Base-by-base conservation (phyloP, 441 rosid genomes). In the Adansonia grandidieri region DNA sequence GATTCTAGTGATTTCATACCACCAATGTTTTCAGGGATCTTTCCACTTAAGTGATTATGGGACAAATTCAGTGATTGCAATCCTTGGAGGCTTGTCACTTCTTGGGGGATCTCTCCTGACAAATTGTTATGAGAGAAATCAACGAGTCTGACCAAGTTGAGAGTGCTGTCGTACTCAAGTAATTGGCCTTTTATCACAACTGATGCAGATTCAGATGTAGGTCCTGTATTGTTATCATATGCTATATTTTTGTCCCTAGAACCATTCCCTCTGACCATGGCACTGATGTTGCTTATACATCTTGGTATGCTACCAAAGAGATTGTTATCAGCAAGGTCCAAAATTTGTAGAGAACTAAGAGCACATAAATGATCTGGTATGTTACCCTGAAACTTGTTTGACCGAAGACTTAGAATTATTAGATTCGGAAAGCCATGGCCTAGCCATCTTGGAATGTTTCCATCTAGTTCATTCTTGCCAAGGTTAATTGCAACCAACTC, bases 61-160 rank as follows among this genome's bases (percentile, higher is more conserved):
- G 71, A 67, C 32, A 67, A 17, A 67, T 67, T 67, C 9, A 67
- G 48, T 10, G 54, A 44, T 10, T 17, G 32, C 45, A 81, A 53
- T 4, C 13, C 61, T 8, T 2, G 2, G 4, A 81, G 76, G 14
- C 44, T 44, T 13, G 53, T 19, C 28, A 78, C 8, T 62, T 68
- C 76, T 6, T 5, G 0, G 0, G 81, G 84, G 5, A 81, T 81
- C 48, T 62, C 61, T 61, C 84, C 81, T 44, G 20, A 19, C 53
- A 45, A 44, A 5, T 58, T 58, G 32, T 58, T 58, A 19, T 24
- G 13, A 19, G 63, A 58, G 63, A 58, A 3, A 58, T 58, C 63
- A 2, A 58, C 13, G 3, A 3, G 11, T 58, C 63, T 58, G 28
- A 58, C 32, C 63, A 58, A 58, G 63, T 58, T 45, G 5, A 67